Percentiles rank a stretch among this genome's conserved stretches.
Evolutionary conservation across 768 basidiomycete genomes (phyloP).

Genomic region (Termitomyces sp.): DNA sequence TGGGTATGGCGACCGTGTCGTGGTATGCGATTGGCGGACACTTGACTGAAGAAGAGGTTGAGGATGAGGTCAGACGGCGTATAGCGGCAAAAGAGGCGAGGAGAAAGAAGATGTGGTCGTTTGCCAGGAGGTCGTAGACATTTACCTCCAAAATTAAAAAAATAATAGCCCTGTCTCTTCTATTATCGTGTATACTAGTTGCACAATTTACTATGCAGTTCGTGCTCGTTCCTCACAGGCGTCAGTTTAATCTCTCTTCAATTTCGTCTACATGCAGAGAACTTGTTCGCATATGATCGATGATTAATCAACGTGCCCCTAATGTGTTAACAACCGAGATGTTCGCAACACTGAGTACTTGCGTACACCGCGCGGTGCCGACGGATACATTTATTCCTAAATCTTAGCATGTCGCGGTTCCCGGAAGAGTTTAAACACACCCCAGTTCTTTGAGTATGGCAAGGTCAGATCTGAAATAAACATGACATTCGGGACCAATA

Average conservation of each 20-base stretch:
- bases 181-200: background rate
- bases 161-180: background rate
- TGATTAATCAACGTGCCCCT: too few species aligned
- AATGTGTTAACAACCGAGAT: too few species aligned
- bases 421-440: background rate
- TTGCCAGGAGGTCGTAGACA: background rate
- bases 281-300: too few species aligned
- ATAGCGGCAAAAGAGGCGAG: constrained; percentile 52
- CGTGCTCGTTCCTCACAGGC: too few species aligned
- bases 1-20: constrained; percentile 76
- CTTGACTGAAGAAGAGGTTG: constrained; percentile 77
- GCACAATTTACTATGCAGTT: too few species aligned
- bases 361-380: too few species aligned
- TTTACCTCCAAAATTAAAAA: background rate
- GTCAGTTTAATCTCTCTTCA: too few species aligned
- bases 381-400: too few species aligned
- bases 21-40: constrained; percentile 84
- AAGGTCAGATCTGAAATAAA: background rate
- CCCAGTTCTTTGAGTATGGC: background rate
- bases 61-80: constrained; percentile 54
- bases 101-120: constrained; percentile 9
- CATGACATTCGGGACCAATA: background rate
- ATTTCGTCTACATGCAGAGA: too few species aligned
- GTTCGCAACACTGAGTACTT: too few species aligned
- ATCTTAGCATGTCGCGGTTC: too few species aligned